A percentile compares a stretch with the other conserved stretches of the same genome.
phyloP scores from a whole-genome alignment of 176 grass and related monocot genomes.

The sorghum (Sorghum bicolor) region DNA sequence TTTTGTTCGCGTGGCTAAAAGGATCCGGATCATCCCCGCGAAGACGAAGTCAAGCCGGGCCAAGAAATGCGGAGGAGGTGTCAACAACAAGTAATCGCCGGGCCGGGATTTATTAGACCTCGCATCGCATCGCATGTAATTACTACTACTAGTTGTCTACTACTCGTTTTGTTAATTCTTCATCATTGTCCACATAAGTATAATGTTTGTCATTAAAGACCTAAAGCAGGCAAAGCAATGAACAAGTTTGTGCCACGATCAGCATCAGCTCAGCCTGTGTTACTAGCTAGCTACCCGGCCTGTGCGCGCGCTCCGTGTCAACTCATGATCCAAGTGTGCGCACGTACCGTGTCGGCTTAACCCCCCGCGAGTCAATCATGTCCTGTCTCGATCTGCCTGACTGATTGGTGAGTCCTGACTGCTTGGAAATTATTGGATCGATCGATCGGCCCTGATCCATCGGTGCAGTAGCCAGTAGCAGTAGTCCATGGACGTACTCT shows the following conservation, averaged over 20 bases:
- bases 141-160: background rate
- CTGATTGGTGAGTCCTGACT: background rate
- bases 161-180: background rate
- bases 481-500: background rate
- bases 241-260: background rate
- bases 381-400: background rate
- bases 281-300: accelerated
- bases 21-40: conserved; percentile 61
- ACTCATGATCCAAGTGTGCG: background rate
- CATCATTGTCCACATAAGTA: background rate
- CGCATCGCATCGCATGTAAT: background rate
- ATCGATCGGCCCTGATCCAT: background rate
- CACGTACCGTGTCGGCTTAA: background rate
- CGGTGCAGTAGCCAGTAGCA: background rate
- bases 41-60: conserved; percentile 30
- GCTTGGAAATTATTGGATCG: background rate
- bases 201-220: background rate
- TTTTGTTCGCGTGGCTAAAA: conserved; percentile 63
- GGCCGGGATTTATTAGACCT: background rate
- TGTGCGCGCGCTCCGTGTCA: background rate
- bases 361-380: background rate
- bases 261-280: background rate
- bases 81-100: background rate
- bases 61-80: conserved; percentile 15
- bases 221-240: background rate